phyloP scores from a whole-genome alignment of 805 yeast species.

The Kuraishia borneana region DNA sequence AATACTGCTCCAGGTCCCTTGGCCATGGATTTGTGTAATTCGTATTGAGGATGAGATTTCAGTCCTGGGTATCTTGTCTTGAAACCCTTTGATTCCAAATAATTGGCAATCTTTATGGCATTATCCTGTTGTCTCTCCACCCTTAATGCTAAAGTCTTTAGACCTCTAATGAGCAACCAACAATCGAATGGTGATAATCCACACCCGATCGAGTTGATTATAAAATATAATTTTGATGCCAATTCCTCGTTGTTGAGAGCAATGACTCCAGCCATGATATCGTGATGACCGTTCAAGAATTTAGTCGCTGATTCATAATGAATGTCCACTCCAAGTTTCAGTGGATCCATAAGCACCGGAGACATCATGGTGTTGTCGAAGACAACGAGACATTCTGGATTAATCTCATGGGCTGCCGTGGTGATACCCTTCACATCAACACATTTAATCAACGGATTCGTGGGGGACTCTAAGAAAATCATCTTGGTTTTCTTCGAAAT shows the following conservation, averaged over 20 bases:
- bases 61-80: slow-evolving; percentile 83
- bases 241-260: slow-evolving; percentile 56
- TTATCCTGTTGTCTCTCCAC: slow-evolving; percentile 82
- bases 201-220: slow-evolving; percentile 83
- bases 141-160: slow-evolving; percentile 79
- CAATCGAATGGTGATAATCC: slow-evolving; percentile 90
- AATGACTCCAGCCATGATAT: slow-evolving; percentile 89
- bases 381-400: slow-evolving; percentile 62
- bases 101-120: slow-evolving; percentile 65
- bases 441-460: slow-evolving; percentile 86
- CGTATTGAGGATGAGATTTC: slow-evolving; percentile 70
- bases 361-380: slow-evolving; percentile 98
- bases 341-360: slow-evolving; percentile 75
- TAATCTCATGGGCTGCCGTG: slow-evolving; percentile 50
- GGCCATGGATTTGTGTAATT: slow-evolving; percentile 65
- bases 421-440: slow-evolving; percentile 67
- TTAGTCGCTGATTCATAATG: slow-evolving; percentile 93
- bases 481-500: slow-evolving; percentile 52
- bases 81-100: slow-evolving; percentile 56
- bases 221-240: slow-evolving; percentile 60
- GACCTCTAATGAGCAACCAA: slow-evolving; percentile 82
- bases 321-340: slow-evolving; percentile 80
- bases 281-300: slow-evolving; percentile 90
- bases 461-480: slow-evolving; percentile 84
- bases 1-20: slow-evolving; percentile 85